Percentiles rank a stretch among this genome's conserved stretches.
Conservation (phyloP, 768 basidiomycete genomes). For the Lactifluus subvellereus region DNA sequence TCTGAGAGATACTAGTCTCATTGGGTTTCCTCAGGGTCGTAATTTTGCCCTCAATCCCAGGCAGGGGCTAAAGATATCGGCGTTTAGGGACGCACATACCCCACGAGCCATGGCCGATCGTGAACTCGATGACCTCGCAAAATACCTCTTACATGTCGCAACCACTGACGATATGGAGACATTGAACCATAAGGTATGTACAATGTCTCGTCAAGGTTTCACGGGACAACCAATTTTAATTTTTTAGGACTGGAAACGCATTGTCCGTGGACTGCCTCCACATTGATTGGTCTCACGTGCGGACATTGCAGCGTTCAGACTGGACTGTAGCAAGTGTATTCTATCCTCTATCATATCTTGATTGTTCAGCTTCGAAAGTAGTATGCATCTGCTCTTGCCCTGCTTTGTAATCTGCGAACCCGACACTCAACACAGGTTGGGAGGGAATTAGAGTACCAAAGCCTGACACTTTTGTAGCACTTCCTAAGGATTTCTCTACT, state of each 20-base stretch:
- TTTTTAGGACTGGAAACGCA: constrained; percentile 33
- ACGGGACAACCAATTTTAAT: background rate
- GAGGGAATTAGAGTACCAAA: background rate
- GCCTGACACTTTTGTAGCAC: background rate
- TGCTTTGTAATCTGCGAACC: background rate
- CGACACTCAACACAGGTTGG: background rate
- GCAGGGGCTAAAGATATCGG: constrained; percentile 76
- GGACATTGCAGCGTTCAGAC: background rate
- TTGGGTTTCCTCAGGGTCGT: constrained; percentile 32
- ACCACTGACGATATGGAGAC: constrained; percentile 53
- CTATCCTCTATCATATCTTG: constrained; percentile 1
- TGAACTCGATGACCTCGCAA: constrained; percentile 59
- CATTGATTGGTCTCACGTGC: constrained; percentile 10
- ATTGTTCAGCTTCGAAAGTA: background rate
- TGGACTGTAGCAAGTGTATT: background rate
- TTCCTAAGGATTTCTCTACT: background rate
- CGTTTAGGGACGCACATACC: constrained; percentile 77
- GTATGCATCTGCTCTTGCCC: background rate
- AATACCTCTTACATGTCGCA: constrained; percentile 63
- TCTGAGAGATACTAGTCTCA: background rate
- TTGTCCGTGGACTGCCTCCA: constrained; percentile 27
- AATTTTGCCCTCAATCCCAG: constrained; percentile 86
- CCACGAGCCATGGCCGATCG: constrained; percentile 55
- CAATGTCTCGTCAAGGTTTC: background rate
- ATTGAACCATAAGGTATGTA: constrained; percentile 59